Conservation (phyloP, 805 yeast species). For the Cyberlindnera maclurae region DNA sequence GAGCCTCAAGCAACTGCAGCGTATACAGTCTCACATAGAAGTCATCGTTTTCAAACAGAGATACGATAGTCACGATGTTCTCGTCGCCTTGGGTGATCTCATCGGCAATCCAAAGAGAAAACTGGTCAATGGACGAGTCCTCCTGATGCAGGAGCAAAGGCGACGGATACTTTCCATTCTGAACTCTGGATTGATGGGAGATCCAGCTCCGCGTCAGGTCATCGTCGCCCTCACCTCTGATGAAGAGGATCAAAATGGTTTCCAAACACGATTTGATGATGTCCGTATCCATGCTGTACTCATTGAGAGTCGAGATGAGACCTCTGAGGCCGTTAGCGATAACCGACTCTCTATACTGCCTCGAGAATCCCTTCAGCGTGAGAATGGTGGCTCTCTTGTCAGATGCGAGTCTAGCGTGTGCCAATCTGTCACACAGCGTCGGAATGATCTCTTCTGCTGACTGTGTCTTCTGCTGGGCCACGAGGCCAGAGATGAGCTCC, state of each 20-base stretch:
- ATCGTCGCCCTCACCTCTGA: conserved; percentile 59
- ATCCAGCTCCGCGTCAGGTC: conserved; percentile 66
- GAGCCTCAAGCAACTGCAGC: conserved; percentile 76
- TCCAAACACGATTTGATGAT: conserved; percentile 77
- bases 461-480: conserved; percentile 43
- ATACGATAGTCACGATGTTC: conserved; percentile 28
- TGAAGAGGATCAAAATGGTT: conserved; percentile 74
- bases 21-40: conserved; percentile 78
- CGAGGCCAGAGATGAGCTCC: conserved; percentile 36
- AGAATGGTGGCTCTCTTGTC: conserved; percentile 90
- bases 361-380: conserved; percentile 79
- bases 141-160: conserved; percentile 53
- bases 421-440: conserved; percentile 79
- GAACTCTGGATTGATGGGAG: conserved; percentile 63
- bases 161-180: conserved; percentile 74
- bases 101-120: conserved; percentile 92
- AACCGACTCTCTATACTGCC: conserved; percentile 85
- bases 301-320: conserved; percentile 54
- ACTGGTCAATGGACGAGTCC: conserved; percentile 55
- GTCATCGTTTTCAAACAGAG: conserved; percentile 44
- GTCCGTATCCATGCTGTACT: conserved; percentile 63
- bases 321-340: conserved; percentile 81
- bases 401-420: conserved; percentile 70
- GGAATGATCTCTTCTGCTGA: conserved; percentile 80
- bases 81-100: conserved; percentile 62